These are phyloP conservation scores for Cryptosporidium sp. DNA, from an alignment of 169 alveolate genomes.

Conservation along the genomic window DNA sequence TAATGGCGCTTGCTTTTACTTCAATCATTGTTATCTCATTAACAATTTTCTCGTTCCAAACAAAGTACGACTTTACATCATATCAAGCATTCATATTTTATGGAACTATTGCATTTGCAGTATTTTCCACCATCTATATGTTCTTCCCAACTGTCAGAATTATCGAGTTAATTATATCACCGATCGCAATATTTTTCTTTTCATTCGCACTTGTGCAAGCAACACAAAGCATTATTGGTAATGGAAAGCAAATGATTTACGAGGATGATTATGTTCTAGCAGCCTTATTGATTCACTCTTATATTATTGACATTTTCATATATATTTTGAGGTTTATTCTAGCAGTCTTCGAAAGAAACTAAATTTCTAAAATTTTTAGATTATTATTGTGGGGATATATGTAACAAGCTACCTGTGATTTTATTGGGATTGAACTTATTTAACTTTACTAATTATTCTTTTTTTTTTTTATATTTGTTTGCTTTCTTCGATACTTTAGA, in stretches of 20 bases:
- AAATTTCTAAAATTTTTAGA: background rate
- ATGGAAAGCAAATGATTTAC: conserved; percentile 14
- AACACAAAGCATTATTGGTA: conserved; percentile 53
- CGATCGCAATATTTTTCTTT: conserved; percentile 23
- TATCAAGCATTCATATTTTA: conserved; percentile 8
- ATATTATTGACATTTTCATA: conserved; percentile 34
- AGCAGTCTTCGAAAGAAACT: background rate
- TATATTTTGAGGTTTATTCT: conserved; percentile 21
- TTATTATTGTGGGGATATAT: background rate
- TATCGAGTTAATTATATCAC: conserved; percentile 20
- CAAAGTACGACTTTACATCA: conserved; percentile 68
- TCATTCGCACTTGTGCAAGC: conserved; percentile 46
- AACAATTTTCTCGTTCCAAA: conserved; percentile 53
- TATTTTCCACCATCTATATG: conserved; percentile 14
- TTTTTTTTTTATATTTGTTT: no score
- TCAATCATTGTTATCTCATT: conserved; percentile 25
- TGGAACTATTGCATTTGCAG: conserved; percentile 14
- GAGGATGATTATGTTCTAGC: conserved; percentile 60
- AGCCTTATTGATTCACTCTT: conserved; percentile 21
- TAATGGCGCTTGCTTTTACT: conserved; percentile 37
- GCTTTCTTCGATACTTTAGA: background rate
- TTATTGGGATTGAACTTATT: no score
- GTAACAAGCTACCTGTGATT: background rate
- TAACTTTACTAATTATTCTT: background rate
- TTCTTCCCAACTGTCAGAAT: conserved; percentile 46